Evolutionary conservation across 768 basidiomycete species (phyloP), one percentile per base, ranked within the genome.

Genomic region (Coprinopsis sp.): DNA sequence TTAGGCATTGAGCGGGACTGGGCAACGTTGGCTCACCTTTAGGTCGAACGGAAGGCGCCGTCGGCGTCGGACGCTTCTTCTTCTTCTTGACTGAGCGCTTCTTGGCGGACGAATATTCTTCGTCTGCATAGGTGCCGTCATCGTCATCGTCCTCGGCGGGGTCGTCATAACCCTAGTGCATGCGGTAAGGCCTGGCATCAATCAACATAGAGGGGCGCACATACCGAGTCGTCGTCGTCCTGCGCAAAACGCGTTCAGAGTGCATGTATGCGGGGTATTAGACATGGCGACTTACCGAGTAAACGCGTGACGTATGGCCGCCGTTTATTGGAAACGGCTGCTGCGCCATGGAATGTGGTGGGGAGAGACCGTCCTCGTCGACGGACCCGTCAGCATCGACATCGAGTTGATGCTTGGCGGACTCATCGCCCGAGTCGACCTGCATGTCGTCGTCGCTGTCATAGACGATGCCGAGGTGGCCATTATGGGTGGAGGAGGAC

Each of bases 51-150:
- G 69, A 64, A 11, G 76, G 65, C 53, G 76, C 56, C 21, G 74
- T 67, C 51, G 75, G 51, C 25, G 74, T 61, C 7, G 65, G 58
- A 46, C 73, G 74, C 60, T 80, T 84, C 72, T 87, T 87, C n/a
- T n/a, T n/a, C 75, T 82, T 87, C 64, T 78, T 81, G 7, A 67
- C 37, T 3, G 41, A 66, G 37, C 70, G 68, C 63, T 79, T 85
- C 74, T 84, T 85, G 70, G 78, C 81, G 24, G 50, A 10, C 47
- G 68, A 79, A 59, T 84, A 85, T 59, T 84, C 82, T 58, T 84
- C 82, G 58, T 87, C 85, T 37, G 78, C 87, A 59, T 88, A 90
- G 42, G 86, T 84, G 52, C 76, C 83, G 58, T 90, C 87, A 49
- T 82, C 83, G 16, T 83, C 83, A 16, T 82, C 76, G 34, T 64